Percentiles rank a stretch among this genome's conserved stretches.
These are phyloP conservation scores for Aspergillus nomiae DNA, from an alignment of 2,329 filamentous ascomycete genomes.

Conservation along the genomic window DNA sequence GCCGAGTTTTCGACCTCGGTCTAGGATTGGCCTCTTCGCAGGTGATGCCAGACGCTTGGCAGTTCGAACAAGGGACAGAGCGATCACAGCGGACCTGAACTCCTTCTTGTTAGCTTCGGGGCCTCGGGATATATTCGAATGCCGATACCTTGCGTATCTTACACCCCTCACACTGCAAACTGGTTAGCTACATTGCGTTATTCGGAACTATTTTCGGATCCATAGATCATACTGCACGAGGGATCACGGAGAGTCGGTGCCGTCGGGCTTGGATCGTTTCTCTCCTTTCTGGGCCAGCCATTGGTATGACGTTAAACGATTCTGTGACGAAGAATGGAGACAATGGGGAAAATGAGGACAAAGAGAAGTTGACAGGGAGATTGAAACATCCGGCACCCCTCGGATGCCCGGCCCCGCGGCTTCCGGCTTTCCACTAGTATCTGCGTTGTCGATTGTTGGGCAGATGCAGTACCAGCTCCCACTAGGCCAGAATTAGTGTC, in stretches of 20 bases:
- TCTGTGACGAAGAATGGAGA: neutral
- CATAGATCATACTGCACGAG: slow-evolving; percentile 18
- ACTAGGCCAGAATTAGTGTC: too few relatives aligned
- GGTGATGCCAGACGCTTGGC: slow-evolving; percentile 12
- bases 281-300: neutral
- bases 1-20: slow-evolving; percentile 6
- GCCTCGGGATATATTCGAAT: too few relatives aligned
- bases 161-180: slow-evolving; percentile 23
- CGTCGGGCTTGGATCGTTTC: slow-evolving; percentile 20
- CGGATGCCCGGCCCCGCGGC: neutral
- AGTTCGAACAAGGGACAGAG: slow-evolving; percentile 20
- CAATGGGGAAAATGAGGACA: neutral
- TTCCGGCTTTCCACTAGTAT: neutral
- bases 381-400: neutral
- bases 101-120: neutral
- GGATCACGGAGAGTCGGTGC: slow-evolving; percentile 17
- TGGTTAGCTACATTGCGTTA: neutral
- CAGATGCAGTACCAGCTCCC: too few relatives aligned
- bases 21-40: slow-evolving; percentile 12
- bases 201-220: neutral
- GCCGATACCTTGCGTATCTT: slow-evolving; percentile 21
- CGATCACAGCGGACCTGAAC: slow-evolving; percentile 22
- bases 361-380: neutral
- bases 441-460: neutral
- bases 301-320: neutral